A percentile compares a stretch with the other conserved stretches of the same genome.
phyloP scores from a whole-genome alignment of 1,284 basidiomycete species.

The Tranzscheliella williamsii region DNA sequence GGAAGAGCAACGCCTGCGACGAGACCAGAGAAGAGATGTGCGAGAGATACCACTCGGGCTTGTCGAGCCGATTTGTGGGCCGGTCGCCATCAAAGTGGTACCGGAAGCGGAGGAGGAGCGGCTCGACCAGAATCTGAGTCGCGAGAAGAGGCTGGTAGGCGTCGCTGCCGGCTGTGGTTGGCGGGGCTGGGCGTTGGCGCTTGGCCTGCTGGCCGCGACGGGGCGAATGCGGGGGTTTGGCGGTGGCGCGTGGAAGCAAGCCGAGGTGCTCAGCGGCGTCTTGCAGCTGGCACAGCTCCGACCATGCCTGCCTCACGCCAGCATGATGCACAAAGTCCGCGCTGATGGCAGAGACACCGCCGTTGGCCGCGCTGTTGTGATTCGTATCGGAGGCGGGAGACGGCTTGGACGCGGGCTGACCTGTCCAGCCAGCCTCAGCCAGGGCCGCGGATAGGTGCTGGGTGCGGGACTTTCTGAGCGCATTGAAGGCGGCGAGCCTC shows the following conservation, averaged over 20 bases:
- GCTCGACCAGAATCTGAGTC: conserved; percentile 79
- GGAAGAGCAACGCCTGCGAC: conserved; percentile 69
- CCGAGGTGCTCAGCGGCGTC: conserved; percentile 35
- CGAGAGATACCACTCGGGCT: conserved; percentile 95
- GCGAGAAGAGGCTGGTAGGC: conserved; percentile 50
- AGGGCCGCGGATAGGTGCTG: conserved; percentile 21
- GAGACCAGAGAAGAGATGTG: conserved; percentile 74
- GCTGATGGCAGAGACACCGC: background rate
- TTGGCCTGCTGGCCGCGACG: background rate
- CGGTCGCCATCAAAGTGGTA: conserved; percentile 90
- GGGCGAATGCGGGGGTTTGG: conserved; percentile 1
- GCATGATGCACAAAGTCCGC: background rate
- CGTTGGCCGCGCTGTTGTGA: background rate
- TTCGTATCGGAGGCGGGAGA: conserved; percentile 1
- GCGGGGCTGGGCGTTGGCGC: background rate
- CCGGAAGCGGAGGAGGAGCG: conserved; percentile 83
- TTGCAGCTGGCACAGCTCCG: conserved; percentile 45
- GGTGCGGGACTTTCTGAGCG: conserved; percentile 15
- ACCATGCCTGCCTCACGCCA: conserved; percentile 36
- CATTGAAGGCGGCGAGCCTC: conserved; percentile 21
- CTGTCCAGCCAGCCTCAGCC: conserved; percentile 13
- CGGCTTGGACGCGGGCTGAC: conserved; percentile 1
- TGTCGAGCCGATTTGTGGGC: conserved; percentile 88
- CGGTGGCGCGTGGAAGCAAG: conserved; percentile 16
- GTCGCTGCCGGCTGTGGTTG: conserved; percentile 37